A percentile compares a stretch with the other conserved stretches of the same genome.
These are phyloP conservation scores for Lenwebbia sp. DNA, from an alignment of 345 rosid species.

Conservation along the genomic window DNA sequence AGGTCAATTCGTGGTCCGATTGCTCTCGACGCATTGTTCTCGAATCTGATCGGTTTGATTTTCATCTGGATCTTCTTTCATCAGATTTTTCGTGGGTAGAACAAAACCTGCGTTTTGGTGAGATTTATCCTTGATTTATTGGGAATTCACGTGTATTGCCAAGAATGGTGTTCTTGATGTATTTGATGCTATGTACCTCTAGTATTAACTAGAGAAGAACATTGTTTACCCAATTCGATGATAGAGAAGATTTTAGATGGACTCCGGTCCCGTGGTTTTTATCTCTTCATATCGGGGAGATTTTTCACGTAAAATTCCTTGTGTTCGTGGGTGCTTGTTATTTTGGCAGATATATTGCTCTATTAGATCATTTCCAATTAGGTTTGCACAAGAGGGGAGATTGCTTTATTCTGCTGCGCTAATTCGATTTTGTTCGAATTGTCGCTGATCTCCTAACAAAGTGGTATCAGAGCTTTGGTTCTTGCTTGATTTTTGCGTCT, in stretches of 20 bases:
- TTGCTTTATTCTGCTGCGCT: not conserved
- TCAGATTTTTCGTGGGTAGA: not conserved
- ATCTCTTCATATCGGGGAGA: not conserved
- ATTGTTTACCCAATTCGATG: not conserved
- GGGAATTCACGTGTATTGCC: too few species aligned
- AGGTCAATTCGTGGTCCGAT: not conserved
- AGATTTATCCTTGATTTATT: not conserved
- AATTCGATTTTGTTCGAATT: not conserved
- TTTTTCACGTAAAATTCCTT: not conserved
- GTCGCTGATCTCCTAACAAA: not conserved
- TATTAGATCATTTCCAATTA: not conserved
- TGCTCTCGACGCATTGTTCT: not conserved
- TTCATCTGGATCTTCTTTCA: not conserved
- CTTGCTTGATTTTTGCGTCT: too few species aligned
- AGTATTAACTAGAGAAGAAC: not conserved
- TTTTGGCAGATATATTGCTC: not conserved
- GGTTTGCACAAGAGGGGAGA: not conserved
- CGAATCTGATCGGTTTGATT: not conserved
- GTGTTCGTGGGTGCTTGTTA: not conserved
- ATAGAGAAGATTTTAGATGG: not conserved
- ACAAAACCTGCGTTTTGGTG: not conserved
- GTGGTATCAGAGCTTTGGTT: too few species aligned
- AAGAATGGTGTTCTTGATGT: not conserved
- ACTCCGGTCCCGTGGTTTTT: not conserved
- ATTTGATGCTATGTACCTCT: not conserved